phyloP scores from a whole-genome alignment of 129 eudicot genomes.

The Silybum marianum region DNA sequence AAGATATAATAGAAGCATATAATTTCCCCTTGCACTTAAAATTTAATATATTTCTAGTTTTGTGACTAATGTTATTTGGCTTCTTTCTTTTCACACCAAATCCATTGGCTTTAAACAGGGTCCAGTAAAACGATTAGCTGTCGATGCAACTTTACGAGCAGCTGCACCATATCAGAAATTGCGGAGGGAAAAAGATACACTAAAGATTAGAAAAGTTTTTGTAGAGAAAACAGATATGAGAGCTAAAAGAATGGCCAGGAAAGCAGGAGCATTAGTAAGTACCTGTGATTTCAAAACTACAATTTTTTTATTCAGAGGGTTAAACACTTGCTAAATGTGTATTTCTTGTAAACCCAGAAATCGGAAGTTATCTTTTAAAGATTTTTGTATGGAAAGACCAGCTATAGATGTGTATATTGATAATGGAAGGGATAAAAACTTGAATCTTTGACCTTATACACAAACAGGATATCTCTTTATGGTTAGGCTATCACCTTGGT shows the following conservation, averaged over 20 bases:
- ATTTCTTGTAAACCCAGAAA: neutral
- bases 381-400: neutral
- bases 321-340: neutral
- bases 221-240: constrained; percentile 97
- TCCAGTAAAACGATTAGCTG: constrained; percentile 93
- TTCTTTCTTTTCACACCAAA: constrained; percentile 14
- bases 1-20: neutral
- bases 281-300: constrained; percentile 5
- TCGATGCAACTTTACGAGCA: constrained; percentile 98
- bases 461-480: neutral
- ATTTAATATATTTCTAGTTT: neutral
- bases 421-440: neutral
- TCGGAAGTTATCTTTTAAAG: neutral
- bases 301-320: neutral
- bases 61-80: neutral
- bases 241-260: constrained; percentile 98
- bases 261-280: constrained; percentile 98
- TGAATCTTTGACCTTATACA: neutral
- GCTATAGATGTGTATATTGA: neutral
- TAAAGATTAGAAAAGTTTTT: constrained; percentile 71
- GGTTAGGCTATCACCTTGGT: neutral
- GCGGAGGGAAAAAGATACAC: constrained; percentile 70
- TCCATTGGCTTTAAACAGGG: constrained; percentile 53
- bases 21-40: neutral
- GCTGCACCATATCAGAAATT: constrained; percentile 99